phyloP scores from a whole-genome alignment of 2,329 filamentous ascomycete genomes.

The Penicillium brasilianum region DNA sequence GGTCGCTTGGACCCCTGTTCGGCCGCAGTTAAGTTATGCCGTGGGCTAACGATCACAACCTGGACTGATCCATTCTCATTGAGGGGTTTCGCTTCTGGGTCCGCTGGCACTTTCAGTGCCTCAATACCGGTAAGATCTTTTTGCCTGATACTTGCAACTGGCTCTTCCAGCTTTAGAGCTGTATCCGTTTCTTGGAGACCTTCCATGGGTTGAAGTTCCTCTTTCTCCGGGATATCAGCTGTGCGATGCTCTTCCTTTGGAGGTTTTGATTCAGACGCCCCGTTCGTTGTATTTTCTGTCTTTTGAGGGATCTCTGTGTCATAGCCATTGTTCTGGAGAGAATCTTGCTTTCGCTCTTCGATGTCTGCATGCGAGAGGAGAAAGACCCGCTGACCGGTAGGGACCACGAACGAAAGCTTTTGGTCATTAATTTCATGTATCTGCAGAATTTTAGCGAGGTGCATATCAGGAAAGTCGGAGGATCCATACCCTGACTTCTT shows the following conservation, averaged over 20 bases:
- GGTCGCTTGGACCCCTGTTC: slow-evolving; percentile 19
- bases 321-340: not conserved
- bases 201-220: not conserved
- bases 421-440: slow-evolving; percentile 41
- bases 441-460: slow-evolving; percentile 26
- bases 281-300: not conserved
- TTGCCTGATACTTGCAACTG: not conserved
- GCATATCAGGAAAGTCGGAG: not conserved
- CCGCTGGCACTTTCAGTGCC: not conserved
- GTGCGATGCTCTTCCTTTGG: not conserved
- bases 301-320: not conserved
- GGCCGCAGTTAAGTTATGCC: not conserved
- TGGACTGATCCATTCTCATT: slow-evolving; percentile 2
- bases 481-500: slow-evolving; percentile 48
- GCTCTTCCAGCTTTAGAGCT: not conserved
- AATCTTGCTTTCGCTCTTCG: not conserved
- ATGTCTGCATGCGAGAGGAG: slow-evolving; percentile 19
- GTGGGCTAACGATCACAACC: slow-evolving; percentile 24
- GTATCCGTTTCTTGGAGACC: not conserved
- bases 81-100: not conserved
- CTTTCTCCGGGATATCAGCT: not conserved
- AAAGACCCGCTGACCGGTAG: slow-evolving; percentile 45
- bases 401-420: slow-evolving; percentile 45
- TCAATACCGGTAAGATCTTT: not conserved
- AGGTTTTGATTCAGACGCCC: not conserved